Base-by-base conservation (phyloP, 2,329 filamentous ascomycete genomes). In the Triangularia setosa region DNA sequence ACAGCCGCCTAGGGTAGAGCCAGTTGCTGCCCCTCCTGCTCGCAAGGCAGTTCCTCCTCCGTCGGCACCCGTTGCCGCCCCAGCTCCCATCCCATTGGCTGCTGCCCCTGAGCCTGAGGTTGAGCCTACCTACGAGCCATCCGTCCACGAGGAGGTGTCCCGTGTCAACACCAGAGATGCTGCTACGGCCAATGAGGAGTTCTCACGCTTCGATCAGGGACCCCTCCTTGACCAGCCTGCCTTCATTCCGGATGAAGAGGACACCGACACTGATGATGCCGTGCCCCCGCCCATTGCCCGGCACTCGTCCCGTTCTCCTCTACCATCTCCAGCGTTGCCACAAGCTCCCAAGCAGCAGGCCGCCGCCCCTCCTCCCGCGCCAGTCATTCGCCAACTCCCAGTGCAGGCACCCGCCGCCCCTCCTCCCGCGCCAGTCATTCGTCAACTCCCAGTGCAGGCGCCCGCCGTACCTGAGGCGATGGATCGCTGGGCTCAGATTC, bases 401-500 rank as follows among this genome's bases (percentile, higher is more conserved):
- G 53, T 27, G 23, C 53, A 71, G 27, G 73, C 76, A 25, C 72
- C 74, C 2, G 60, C 67, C 6, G 53, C 62, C 4, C 72, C 74
- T 23, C 61, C 69, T 0, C 23, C 52, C 8, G 25, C 12, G 14
- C 52, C 52, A 28, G 23, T 25, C 4, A 48, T 8, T 2, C 40
- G 40, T 9, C 40, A 48, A 9, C 40, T 48, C 6, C 40, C 40
- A 48, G 53, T 27, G 23, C 53, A 5, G 9, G 53, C 21, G 18
- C 68, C 75, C 7, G 80, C 81, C 3, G 79, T 56, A 30, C 52
- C 59, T 21, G 64, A 66, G 30, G 60, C 80, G 30, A 83, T 90
- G 68, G 93, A 97, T 74, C 88, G 94, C 62, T 99, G 95, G 95
- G 94, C 94, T 0, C 92, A 96, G 77, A 97, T 98, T 70, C 87